Conservation (phyloP, 306 rosid genomes). For the Cicer arietinum region DNA sequence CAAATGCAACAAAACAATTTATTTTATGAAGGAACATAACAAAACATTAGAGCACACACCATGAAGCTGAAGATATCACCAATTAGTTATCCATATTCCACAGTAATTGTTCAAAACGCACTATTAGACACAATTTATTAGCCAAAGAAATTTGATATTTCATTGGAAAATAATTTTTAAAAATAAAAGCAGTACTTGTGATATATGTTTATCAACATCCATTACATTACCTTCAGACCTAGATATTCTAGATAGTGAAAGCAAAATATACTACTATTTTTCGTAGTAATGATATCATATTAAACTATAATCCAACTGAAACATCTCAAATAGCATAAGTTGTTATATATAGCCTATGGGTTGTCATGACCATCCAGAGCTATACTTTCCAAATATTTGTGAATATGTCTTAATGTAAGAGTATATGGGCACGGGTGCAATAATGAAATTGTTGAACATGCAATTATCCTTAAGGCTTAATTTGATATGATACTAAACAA, state of each 20-base stretch:
- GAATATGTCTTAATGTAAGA: too few relatives aligned
- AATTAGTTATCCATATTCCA: conserved; percentile 20
- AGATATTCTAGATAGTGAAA: neutral
- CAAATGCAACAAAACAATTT: conserved; percentile 8
- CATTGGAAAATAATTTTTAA: conserved; percentile 22
- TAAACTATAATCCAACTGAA: neutral
- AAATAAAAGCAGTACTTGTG: neutral
- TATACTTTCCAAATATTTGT: neutral
- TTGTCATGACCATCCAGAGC: neutral
- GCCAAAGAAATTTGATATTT: conserved; percentile 45
- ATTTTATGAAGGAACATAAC: conserved; percentile 21
- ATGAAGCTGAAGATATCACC: neutral
- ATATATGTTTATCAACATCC: neutral
- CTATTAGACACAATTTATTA: conserved; percentile 52
- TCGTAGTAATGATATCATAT: neutral
- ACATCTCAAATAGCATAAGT: neutral
- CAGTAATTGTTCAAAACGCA: conserved; percentile 84
- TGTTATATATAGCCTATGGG: neutral
- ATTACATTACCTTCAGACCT: neutral
- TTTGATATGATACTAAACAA: neutral
- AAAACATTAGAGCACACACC: conserved; percentile 20
- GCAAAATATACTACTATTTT: conserved; percentile 23
- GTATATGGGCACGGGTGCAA: too few relatives aligned
- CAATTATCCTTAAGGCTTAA: conserved; percentile 10
- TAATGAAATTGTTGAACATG: too few relatives aligned